phyloP scores from a whole-genome alignment of 805 yeast species.

The Saturnispora quitensis region DNA sequence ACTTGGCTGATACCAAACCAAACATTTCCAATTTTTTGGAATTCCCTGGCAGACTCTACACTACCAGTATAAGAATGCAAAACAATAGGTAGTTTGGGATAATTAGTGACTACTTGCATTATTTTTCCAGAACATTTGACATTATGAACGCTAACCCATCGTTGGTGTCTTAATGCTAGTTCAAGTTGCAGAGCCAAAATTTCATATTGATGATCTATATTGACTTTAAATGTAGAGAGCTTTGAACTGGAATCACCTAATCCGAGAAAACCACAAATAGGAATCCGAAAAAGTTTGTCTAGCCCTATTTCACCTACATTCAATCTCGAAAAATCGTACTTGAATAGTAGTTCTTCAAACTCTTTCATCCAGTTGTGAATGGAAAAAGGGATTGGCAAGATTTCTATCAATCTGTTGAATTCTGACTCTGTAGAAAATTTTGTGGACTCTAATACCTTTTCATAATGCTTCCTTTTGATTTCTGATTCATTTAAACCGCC shows the following conservation, averaged over 20 bases:
- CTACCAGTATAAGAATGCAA: conserved; percentile 88
- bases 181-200: conserved; percentile 43
- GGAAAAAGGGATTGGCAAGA: conserved; percentile 54
- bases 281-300: conserved; percentile 68
- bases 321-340: conserved; percentile 6
- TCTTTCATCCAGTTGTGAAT: conserved; percentile 29
- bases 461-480: conserved; percentile 44
- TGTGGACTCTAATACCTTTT: conserved; percentile 35
- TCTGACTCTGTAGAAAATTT: conserved; percentile 26
- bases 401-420: conserved; percentile 19
- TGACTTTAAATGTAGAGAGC: conserved; percentile 37
- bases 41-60: conserved; percentile 48
- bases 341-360: conserved; percentile 26
- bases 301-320: conserved; percentile 88
- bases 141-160: conserved; percentile 51
- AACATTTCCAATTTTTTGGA: conserved; percentile 37
- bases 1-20: conserved; percentile 24
- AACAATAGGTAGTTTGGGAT: conserved; percentile 36
- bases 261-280: conserved; percentile 48
- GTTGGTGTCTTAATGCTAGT: conserved; percentile 37
- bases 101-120: conserved; percentile 32
- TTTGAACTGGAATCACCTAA: neutral
- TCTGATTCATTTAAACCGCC: neutral
- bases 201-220: conserved; percentile 53
- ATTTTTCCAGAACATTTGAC: conserved; percentile 65